These are phyloP conservation scores for Arthrobotrys entomopaga DNA, from an alignment of 2,329 filamentous ascomycete genomes.

Conservation along the genomic window DNA sequence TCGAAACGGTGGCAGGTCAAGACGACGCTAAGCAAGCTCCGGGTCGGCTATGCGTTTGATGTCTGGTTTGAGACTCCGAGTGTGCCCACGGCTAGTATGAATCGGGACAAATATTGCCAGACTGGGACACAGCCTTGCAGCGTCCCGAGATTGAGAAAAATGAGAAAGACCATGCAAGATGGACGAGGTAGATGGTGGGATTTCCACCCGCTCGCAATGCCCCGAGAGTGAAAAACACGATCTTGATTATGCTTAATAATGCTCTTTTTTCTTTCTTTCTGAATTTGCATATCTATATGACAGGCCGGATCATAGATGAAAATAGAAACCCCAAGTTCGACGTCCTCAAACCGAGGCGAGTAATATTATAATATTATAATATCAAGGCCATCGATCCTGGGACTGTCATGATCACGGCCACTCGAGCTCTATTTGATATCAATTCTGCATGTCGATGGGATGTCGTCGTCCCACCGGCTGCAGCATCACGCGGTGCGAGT, in stretches of 20 bases:
- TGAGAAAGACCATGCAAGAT: neutral
- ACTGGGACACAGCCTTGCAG: constrained; percentile 5
- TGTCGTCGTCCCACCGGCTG: neutral
- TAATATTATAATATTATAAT: too few relatives aligned
- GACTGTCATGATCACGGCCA: too few relatives aligned
- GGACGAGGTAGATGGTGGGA: too few relatives aligned
- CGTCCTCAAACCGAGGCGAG: constrained; percentile 4
- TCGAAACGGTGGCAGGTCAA: constrained; percentile 18
- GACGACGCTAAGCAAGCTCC: constrained; percentile 27
- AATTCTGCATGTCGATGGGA: neutral
- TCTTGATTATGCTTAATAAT: too few relatives aligned
- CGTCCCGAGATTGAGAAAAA: neutral
- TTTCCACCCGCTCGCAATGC: too few relatives aligned
- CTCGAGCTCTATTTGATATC: neutral
- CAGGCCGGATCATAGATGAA: neutral
- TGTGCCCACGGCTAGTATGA: constrained; percentile 12
- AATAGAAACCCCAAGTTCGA: constrained; percentile 5
- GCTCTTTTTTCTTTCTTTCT: neutral
- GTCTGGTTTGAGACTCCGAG: constrained; percentile 12
- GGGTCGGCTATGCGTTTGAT: constrained; percentile 36
- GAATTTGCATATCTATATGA: neutral
- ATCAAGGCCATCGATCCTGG: neutral
- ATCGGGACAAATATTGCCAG: constrained; percentile 10
- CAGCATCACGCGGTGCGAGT: constrained; percentile 24
- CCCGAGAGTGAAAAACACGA: too few relatives aligned